These are phyloP conservation scores for Dryas octopetala DNA, from an alignment of 306 rosid genomes.

Conservation along the genomic window DNA sequence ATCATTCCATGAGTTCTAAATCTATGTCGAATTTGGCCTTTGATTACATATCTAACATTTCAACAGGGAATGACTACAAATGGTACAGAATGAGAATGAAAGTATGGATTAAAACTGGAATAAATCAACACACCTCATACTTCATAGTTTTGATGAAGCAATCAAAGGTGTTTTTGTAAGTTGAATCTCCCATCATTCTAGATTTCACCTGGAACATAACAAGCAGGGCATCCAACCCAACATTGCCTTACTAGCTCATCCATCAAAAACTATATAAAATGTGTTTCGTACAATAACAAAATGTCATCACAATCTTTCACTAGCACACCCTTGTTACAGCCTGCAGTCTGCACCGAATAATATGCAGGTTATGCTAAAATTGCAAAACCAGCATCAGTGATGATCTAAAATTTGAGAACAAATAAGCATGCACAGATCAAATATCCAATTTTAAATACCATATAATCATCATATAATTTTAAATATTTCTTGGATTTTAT, in stretches of 20 bases:
- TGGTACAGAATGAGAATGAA: slow-evolving; percentile 7
- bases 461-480: neutral
- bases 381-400: slow-evolving; percentile 13
- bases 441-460: neutral
- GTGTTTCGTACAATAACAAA: slow-evolving; percentile 20
- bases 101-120: neutral
- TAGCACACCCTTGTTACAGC: slow-evolving; percentile 29
- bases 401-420: neutral
- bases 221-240: slow-evolving; percentile 34
- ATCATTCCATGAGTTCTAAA: slow-evolving; percentile 18
- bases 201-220: slow-evolving; percentile 77
- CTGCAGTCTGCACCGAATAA: slow-evolving; percentile 24
- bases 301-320: slow-evolving; percentile 33
- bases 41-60: neutral
- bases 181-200: slow-evolving; percentile 98
- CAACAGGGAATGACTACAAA: neutral
- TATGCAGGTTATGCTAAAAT: slow-evolving; percentile 15
- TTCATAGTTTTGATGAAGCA: slow-evolving; percentile 82
- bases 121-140: slow-evolving; percentile 66
- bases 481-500: neutral
- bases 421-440: neutral
- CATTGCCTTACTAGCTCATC: slow-evolving; percentile 29
- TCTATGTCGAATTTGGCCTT: neutral
- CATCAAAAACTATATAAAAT: slow-evolving; percentile 30
- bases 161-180: slow-evolving; percentile 82